Conservation (phyloP, 495 filamentous ascomycete species). For the Podospora pseudopauciseta region DNA sequence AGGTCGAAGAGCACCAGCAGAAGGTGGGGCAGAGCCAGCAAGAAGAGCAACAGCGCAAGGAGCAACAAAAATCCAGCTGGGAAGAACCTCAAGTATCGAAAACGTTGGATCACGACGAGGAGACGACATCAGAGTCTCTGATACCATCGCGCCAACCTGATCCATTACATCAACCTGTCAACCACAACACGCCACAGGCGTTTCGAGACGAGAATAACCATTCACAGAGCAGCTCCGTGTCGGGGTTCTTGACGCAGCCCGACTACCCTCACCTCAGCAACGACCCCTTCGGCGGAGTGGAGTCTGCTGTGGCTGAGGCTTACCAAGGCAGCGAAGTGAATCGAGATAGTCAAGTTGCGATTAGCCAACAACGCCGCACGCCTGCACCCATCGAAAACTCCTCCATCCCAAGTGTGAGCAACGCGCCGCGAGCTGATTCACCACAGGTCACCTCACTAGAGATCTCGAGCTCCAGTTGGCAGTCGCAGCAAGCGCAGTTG, state of each 20-base stretch:
- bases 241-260: background rate
- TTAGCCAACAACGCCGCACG: background rate
- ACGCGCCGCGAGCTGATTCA: background rate
- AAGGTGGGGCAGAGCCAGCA: background rate
- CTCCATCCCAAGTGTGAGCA: background rate
- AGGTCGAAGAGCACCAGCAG: background rate
- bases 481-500: background rate
- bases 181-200: background rate
- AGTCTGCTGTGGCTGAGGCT: background rate
- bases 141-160: constrained; percentile 29
- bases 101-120: background rate
- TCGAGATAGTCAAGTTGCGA: background rate
- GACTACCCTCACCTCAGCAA: background rate
- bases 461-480: background rate
- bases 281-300: background rate
- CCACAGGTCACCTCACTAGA: background rate
- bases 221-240: background rate
- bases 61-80: background rate
- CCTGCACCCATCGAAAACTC: background rate
- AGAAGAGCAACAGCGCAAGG: background rate
- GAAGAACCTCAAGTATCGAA: background rate
- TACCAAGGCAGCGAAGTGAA: background rate
- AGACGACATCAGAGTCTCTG: background rate
- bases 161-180: background rate
- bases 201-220: background rate